Evolutionary conservation across 495 filamentous ascomycete genomes (phyloP).

Genomic region (Bathelium albidoporum): DNA sequence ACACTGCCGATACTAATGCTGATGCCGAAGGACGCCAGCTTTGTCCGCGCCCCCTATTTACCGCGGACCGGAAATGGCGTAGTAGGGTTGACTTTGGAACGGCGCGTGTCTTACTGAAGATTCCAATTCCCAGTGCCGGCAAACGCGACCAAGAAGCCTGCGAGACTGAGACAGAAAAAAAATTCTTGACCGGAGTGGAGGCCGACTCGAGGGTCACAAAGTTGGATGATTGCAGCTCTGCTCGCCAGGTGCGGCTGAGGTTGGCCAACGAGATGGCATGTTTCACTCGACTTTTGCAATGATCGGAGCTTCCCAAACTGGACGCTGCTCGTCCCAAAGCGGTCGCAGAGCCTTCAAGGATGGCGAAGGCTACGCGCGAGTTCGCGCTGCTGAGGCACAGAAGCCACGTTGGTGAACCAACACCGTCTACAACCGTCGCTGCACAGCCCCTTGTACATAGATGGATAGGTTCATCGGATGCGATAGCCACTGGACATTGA

Average conservation of each 20-base stretch:
- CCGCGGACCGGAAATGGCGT: too few relatives aligned
- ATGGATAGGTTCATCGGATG: background rate
- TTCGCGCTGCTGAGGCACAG: background rate
- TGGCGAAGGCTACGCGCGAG: background rate
- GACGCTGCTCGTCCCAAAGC: background rate
- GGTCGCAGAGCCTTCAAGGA: background rate
- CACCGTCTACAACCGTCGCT: background rate
- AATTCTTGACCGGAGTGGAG: background rate
- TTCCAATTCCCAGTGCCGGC: background rate
- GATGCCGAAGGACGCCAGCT: too few relatives aligned
- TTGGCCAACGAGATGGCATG: background rate
- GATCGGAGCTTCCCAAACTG: background rate
- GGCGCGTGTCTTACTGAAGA: background rate
- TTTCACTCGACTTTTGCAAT: background rate
- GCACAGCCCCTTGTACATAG: background rate
- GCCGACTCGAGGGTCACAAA: background rate
- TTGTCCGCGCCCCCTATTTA: too few relatives aligned
- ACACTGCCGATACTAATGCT: too few relatives aligned
- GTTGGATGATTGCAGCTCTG: background rate
- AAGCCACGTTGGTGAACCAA: background rate
- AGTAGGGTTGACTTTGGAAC: too few relatives aligned
- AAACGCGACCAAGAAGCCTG: background rate
- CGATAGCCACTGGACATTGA: background rate
- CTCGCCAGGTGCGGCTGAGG: background rate
- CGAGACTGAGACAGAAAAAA: background rate